Evolutionary conservation across 139 green algal genomes (phyloP), one percentile per base, ranked within the genome.

Genomic region (Yamagishiella unicocca): DNA sequence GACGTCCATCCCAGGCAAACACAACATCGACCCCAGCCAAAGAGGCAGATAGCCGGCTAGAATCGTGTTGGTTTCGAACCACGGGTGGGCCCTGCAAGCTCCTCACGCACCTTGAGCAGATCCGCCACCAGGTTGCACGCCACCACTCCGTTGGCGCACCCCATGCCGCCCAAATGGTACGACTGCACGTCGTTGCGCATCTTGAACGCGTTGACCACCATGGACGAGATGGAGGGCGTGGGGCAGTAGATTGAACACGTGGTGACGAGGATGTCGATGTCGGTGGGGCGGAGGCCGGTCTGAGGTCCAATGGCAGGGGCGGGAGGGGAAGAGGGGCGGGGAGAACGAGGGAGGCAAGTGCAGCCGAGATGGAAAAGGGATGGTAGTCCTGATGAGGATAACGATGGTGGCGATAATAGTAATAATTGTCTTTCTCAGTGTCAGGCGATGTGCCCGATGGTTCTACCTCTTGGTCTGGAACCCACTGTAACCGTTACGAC

Each of bases 201-300:
- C 58, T 89, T 85, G 86, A 91, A 95, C n/a, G 89, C 86, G 90
- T 95, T 92, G 61, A 93, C 74, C 37, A 98, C 86, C 95, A 98
- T 96, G 78, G 90, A 92, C 0, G 94, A 87, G 54, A 98, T 85
- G 76, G 93, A 97, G 62, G 95, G 95, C 21, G 95, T 97, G 72
- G 95, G 95, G 89, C 92, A 95, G 89, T 97, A 98, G 87, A 97
- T 94, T 73, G 84, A 93, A 78, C 81, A 92, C 38, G 85, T 92
- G 21, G 90, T 94, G 43, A 95, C 83, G 9, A 95, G 64, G 83
- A 95, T 92, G 88, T 95, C 90, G 46, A 95, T 88, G 83, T 95
- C 90, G 22, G 31, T 86, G 61, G 92, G 43, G 6, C 37, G 42
- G 9, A 94, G 67, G 29, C 90, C 90, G 45, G 88, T 81, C 73